Evolutionary conservation across 257 asterid species (phyloP).

Genomic region (Prunella vulgaris): DNA sequence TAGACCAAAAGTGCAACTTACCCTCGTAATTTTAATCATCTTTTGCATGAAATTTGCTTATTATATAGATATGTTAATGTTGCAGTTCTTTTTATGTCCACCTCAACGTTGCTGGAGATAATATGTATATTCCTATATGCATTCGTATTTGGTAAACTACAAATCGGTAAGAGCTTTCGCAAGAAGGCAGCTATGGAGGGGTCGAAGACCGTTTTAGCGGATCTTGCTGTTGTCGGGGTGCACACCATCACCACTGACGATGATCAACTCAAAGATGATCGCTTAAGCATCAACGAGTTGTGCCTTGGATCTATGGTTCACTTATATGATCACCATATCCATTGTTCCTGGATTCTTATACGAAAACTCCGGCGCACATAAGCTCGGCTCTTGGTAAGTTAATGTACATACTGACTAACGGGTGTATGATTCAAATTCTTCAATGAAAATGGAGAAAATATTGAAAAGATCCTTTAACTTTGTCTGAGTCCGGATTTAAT

Average conservation of each 20-base stretch:
- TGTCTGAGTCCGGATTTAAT: too few relatives aligned
- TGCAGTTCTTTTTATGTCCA: conserved; percentile 65
- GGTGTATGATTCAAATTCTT: background rate
- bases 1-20: too few relatives aligned
- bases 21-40: too few relatives aligned
- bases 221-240: conserved; percentile 35
- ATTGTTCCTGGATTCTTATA: conserved; percentile 84
- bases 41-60: too few relatives aligned
- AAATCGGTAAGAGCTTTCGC: conserved; percentile 66
- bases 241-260: background rate
- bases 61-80: background rate
- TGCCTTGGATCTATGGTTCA: conserved; percentile 46
- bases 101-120: conserved; percentile 63
- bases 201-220: conserved; percentile 77
- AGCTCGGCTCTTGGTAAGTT: conserved; percentile 77
- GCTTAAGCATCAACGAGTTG: conserved; percentile 54
- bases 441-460: too few relatives aligned
- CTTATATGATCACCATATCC: conserved; percentile 61
- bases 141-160: conserved; percentile 51
- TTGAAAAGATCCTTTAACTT: too few relatives aligned
- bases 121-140: conserved; percentile 68
- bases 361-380: conserved; percentile 78
- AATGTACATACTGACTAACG: too few relatives aligned
- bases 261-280: conserved; percentile 34
- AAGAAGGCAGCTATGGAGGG: conserved; percentile 83